Evolutionary conservation across 148 eudicot species (phyloP).

Genomic region (Diospyros kaki): DNA sequence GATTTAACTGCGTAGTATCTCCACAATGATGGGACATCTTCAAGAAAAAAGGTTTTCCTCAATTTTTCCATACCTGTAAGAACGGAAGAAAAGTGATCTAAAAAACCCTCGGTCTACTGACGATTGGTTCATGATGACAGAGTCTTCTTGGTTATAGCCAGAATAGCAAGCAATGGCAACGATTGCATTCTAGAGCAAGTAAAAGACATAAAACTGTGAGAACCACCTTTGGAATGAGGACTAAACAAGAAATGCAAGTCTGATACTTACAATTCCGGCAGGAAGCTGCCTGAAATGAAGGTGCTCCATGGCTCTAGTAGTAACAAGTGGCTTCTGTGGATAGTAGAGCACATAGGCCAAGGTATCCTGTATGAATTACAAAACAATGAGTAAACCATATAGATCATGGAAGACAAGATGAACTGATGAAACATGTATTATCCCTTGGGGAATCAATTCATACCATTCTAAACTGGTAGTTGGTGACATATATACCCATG

Average conservation of each 20-base stretch:
- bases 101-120: conserved; percentile 96
- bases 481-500: conserved; percentile 98
- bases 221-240: background rate
- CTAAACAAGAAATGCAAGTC: background rate
- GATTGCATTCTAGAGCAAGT: conserved; percentile 67
- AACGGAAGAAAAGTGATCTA: conserved; percentile 90
- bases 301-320: conserved; percentile 99
- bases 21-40: background rate
- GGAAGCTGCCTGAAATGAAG: conserved; percentile 98
- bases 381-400: background rate
- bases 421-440: no score
- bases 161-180: conserved; percentile 97
- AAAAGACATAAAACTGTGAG: conserved; percentile 3
- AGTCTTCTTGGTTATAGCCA: conserved; percentile 98
- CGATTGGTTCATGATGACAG: conserved; percentile 97
- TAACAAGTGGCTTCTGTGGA: conserved; percentile 98
- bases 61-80: conserved; percentile 51
- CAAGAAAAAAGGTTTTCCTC: background rate
- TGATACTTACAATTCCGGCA: conserved; percentile 73
- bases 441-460: background rate
- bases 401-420: background rate
- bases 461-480: conserved; percentile 98
- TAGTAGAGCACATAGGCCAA: conserved; percentile 95
- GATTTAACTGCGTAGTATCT: background rate
- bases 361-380: conserved; percentile 56